phyloP scores from a whole-genome alignment of 305 asterid genomes.

The Rubia tinctorum region DNA sequence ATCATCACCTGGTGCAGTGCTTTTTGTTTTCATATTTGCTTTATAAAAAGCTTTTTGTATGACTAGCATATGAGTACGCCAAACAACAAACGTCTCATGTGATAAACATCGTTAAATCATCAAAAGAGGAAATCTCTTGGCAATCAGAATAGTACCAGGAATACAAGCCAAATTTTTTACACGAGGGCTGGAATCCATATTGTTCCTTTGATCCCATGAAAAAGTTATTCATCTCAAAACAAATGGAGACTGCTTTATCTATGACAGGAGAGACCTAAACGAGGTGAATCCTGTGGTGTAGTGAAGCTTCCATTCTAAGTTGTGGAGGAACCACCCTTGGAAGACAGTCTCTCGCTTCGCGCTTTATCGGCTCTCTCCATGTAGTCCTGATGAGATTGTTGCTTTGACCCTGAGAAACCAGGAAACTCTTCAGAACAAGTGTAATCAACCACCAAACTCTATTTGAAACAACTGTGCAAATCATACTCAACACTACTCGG shows the following conservation, averaged over 20 bases:
- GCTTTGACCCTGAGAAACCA: constrained; percentile 56
- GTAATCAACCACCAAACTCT: neutral
- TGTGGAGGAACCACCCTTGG: constrained; percentile 37
- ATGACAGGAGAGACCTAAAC: neutral
- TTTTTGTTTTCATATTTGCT: neutral
- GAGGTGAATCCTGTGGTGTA: neutral
- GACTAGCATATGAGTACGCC: neutral
- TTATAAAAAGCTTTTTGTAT: neutral
- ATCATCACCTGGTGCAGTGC: neutral
- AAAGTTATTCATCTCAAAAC: neutral
- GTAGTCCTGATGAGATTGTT: constrained; percentile 93
- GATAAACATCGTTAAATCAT: neutral
- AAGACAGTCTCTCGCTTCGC: constrained; percentile 56
- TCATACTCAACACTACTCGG: neutral
- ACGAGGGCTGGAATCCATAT: neutral
- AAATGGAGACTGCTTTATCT: neutral
- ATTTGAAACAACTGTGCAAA: neutral
- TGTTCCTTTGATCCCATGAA: neutral
- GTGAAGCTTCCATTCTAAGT: constrained; percentile 13
- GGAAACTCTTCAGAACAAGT: neutral
- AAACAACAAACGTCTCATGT: neutral
- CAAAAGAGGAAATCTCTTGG: neutral
- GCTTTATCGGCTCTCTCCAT: constrained; percentile 92
- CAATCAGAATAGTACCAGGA: neutral
- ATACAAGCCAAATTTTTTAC: neutral